Percentiles rank a stretch among this genome's conserved stretches.
These are phyloP conservation scores for Pyrenula massariospora DNA, from an alignment of 495 filamentous ascomycete genomes.

Conservation along the genomic window DNA sequence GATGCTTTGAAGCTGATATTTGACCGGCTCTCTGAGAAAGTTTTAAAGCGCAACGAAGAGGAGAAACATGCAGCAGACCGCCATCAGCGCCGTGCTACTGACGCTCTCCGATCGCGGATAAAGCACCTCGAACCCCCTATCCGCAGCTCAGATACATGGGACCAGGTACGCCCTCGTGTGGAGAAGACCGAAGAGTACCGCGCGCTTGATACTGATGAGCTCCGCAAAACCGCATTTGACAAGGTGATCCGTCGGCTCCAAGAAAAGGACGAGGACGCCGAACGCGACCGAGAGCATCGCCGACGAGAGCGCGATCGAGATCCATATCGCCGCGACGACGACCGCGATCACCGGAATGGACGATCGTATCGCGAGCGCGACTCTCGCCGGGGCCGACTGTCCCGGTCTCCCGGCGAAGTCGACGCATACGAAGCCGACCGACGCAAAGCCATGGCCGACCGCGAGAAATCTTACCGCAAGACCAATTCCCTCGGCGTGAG, in stretches of 20 bases:
- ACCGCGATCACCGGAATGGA: slow-evolving; percentile 46
- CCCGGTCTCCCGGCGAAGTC: slow-evolving; percentile 62
- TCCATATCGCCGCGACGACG: slow-evolving; percentile 27
- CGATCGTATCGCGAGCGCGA: slow-evolving; percentile 38
- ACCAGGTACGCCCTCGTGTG: slow-evolving; percentile 66
- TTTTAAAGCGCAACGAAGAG: slow-evolving; percentile 64
- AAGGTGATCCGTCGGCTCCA: slow-evolving; percentile 82
- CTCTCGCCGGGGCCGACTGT: slow-evolving; percentile 43
- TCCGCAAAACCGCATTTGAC: slow-evolving; percentile 76
- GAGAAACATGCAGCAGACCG: slow-evolving; percentile 75
- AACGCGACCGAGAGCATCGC: slow-evolving; percentile 57
- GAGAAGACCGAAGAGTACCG: slow-evolving; percentile 74
- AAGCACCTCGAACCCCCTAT: slow-evolving; percentile 89
- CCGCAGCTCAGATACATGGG: slow-evolving; percentile 66
- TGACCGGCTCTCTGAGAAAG: slow-evolving; percentile 73
- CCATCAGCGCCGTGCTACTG: slow-evolving; percentile 72
- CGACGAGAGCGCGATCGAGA: slow-evolving; percentile 42
- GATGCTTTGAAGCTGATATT: slow-evolving; percentile 71
- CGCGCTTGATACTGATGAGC: slow-evolving; percentile 68
- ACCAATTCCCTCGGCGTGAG: slow-evolving; percentile 52
- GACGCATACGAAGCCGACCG: slow-evolving; percentile 85
- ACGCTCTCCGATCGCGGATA: slow-evolving; percentile 75
- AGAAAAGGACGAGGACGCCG: slow-evolving; percentile 80
- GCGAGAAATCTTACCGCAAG: slow-evolving; percentile 79
- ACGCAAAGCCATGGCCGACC: slow-evolving; percentile 72